Conservation (phyloP, 768 basidiomycete genomes). For the Glaciozyma martinii region DNA sequence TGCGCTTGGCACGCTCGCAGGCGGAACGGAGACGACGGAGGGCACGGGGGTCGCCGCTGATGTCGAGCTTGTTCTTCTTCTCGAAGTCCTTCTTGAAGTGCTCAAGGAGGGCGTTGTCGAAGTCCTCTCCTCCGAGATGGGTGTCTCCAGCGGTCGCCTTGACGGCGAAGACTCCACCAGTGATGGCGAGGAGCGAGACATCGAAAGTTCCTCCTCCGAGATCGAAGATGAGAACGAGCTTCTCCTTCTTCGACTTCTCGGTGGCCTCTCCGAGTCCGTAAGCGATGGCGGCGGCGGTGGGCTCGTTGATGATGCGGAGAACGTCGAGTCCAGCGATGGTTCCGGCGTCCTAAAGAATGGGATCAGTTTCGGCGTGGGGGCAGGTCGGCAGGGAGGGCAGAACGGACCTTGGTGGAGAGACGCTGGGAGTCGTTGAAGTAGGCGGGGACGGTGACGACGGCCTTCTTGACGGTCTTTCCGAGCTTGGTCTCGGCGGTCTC, state of each 20-base stretch:
- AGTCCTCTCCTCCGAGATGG: slow-evolving; percentile 98
- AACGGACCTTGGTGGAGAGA: slow-evolving; percentile 69
- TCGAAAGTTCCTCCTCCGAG: slow-evolving; percentile 99
- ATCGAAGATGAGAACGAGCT: slow-evolving; percentile 99
- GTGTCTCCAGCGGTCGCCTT: slow-evolving; percentile 99
- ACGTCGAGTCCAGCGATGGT: slow-evolving; percentile 96
- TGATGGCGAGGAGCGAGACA: slow-evolving; percentile 97
- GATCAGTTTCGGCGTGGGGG: background rate
- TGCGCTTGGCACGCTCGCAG: slow-evolving; percentile 99
- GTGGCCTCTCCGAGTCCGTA: slow-evolving; percentile 65
- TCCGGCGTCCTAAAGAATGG: slow-evolving; percentile 66
- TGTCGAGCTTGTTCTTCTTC: slow-evolving; percentile 91
- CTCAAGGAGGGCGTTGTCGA: slow-evolving; percentile 94
- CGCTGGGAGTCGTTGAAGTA: slow-evolving; percentile 99
- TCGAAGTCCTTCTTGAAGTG: slow-evolving; percentile 99
- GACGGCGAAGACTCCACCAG: slow-evolving; percentile 95
- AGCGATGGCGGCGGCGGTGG: slow-evolving; percentile 98
- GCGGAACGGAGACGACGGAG: slow-evolving; percentile 90
- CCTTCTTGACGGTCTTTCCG: slow-evolving; percentile 89
- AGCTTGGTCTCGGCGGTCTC: slow-evolving; percentile 99
- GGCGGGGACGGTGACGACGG: slow-evolving; percentile 90
- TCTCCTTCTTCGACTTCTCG: slow-evolving; percentile 84
- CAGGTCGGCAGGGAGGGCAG: background rate
- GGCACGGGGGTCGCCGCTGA: slow-evolving; percentile 93
- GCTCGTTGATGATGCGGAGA: slow-evolving; percentile 99